A percentile compares a stretch with the other conserved stretches of the same genome.
Conservation (phyloP, 2,329 filamentous ascomycete species). For the Coniella lustricola region DNA sequence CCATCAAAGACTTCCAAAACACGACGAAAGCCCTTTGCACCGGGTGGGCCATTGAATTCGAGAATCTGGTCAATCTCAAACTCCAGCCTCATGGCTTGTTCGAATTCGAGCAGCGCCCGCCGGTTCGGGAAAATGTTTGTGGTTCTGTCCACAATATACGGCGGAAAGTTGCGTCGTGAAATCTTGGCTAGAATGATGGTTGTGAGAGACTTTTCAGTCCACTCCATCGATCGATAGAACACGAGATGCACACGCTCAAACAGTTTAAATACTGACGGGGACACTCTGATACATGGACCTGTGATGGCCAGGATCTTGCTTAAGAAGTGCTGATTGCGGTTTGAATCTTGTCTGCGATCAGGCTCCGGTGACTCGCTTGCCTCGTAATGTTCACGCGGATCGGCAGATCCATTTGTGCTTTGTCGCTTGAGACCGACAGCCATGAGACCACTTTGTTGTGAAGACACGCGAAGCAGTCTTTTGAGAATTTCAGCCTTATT, state of each 20-base stretch:
- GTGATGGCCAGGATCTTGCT: constrained; percentile 69
- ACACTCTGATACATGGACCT: constrained; percentile 79
- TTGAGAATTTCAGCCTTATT: constrained; percentile 76
- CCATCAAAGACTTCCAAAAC: constrained; percentile 67
- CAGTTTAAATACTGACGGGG: constrained; percentile 62
- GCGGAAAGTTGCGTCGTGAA: constrained; percentile 76
- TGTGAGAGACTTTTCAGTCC: constrained; percentile 94
- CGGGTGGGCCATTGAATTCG: constrained; percentile 68
- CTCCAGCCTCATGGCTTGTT: constrained; percentile 76
- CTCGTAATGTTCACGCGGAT: constrained; percentile 35
- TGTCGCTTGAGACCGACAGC: constrained; percentile 61
- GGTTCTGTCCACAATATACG: constrained; percentile 84
- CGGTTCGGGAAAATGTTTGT: constrained; percentile 82
- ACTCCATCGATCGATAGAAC: constrained; percentile 92
- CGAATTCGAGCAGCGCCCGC: constrained; percentile 73
- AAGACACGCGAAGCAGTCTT: constrained; percentile 66
- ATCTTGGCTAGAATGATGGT: constrained; percentile 92
- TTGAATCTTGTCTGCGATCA: constrained; percentile 36
- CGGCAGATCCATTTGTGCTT: constrained; percentile 49
- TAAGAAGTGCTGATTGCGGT: constrained; percentile 67
- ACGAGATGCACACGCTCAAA: constrained; percentile 94
- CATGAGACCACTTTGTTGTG: constrained; percentile 67
- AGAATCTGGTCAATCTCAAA: constrained; percentile 74
- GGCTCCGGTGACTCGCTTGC: constrained; percentile 25
- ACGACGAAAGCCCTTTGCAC: constrained; percentile 55